Conservation (phyloP, 352 stramenopile genomes). For the Blastocystis hominis region DNA sequence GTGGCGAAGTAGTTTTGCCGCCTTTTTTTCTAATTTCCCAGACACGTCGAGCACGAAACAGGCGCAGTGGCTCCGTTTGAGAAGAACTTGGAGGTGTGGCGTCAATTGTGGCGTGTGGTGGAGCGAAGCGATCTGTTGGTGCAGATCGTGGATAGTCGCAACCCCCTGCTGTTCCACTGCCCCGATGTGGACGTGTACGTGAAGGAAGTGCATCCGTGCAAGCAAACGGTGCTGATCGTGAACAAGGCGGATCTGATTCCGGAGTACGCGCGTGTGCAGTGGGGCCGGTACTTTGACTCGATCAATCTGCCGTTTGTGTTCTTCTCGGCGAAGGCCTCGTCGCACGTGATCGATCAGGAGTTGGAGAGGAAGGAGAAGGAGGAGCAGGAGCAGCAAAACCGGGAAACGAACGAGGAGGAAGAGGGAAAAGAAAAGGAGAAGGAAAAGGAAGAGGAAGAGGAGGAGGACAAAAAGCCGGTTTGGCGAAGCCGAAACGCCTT, state of each 20-base stretch:
- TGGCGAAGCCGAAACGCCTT: background rate
- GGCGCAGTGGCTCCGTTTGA: slow-evolving; percentile 94
- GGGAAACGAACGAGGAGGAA: slow-evolving; percentile 63
- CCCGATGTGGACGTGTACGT: slow-evolving; percentile 86
- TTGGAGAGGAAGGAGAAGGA: slow-evolving; percentile 52
- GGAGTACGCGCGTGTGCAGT: slow-evolving; percentile 76
- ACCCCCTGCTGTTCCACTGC: slow-evolving; percentile 64
- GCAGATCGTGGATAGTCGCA: slow-evolving; percentile 67
- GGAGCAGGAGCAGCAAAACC: slow-evolving; percentile 60
- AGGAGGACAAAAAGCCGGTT: background rate
- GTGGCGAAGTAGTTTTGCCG: slow-evolving; percentile 69
- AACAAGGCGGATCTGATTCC: slow-evolving; percentile 99
- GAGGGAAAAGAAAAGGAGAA: slow-evolving; percentile 60
- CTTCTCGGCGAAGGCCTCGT: slow-evolving; percentile 84
- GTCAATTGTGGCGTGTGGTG: slow-evolving; percentile 95
- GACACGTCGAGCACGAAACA: slow-evolving; percentile 62
- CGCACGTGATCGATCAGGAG: slow-evolving; percentile 56
- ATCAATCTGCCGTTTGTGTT: slow-evolving; percentile 85
- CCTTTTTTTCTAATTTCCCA: background rate
- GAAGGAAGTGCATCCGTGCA: slow-evolving; percentile 75
- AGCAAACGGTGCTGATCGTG: slow-evolving; percentile 85
- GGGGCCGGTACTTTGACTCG: slow-evolving; percentile 84
- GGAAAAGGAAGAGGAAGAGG: background rate
- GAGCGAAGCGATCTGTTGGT: slow-evolving; percentile 91
- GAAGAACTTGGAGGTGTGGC: slow-evolving; percentile 99